Evolutionary conservation across 2,329 filamentous ascomycete species (phyloP).

Genomic region (Diaporthe eres): DNA sequence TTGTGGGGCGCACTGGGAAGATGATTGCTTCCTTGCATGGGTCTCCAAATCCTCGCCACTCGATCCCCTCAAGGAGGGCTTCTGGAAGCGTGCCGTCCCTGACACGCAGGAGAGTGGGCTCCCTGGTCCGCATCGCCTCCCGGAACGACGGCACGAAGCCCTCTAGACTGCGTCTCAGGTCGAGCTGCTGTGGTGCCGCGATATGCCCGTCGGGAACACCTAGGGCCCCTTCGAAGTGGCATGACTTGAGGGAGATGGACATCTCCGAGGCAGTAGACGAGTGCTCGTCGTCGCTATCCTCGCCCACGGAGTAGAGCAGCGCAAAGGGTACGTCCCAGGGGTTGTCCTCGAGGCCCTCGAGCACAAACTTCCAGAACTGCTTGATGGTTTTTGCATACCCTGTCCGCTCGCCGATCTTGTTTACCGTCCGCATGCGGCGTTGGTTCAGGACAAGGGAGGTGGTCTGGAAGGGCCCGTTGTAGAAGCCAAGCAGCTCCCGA

Average conservation of each 20-base stretch:
- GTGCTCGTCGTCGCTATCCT: slow-evolving; percentile 53
- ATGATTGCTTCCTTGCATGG: slow-evolving; percentile 70
- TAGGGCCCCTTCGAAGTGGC: slow-evolving; percentile 53
- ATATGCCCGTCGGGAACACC: slow-evolving; percentile 53
- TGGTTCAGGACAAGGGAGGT: slow-evolving; percentile 53
- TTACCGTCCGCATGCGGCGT: slow-evolving; percentile 52
- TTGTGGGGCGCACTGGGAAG: slow-evolving; percentile 72
- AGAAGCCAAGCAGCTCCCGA: slow-evolving; percentile 54
- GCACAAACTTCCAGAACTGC: slow-evolving; percentile 52
- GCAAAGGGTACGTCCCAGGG: slow-evolving; percentile 57
- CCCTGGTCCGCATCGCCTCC: slow-evolving; percentile 54
- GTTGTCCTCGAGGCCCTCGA: slow-evolving; percentile 53
- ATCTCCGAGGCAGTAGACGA: slow-evolving; percentile 53
- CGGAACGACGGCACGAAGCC: slow-evolving; percentile 55
- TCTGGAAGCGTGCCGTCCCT: slow-evolving; percentile 64
- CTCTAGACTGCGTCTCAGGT: slow-evolving; percentile 52
- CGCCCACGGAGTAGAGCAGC: slow-evolving; percentile 57
- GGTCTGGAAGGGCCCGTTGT: slow-evolving; percentile 56
- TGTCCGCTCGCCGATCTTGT: slow-evolving; percentile 50
- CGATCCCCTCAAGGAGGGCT: slow-evolving; percentile 66
- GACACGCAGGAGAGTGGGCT: slow-evolving; percentile 50
- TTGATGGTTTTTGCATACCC: slow-evolving; percentile 52
- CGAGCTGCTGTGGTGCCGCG: slow-evolving; percentile 52
- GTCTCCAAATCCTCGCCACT: slow-evolving; percentile 68
- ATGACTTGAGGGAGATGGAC: slow-evolving; percentile 54